Conservation (phyloP, 768 basidiomycete species). For the Tulasnella sp. region DNA sequence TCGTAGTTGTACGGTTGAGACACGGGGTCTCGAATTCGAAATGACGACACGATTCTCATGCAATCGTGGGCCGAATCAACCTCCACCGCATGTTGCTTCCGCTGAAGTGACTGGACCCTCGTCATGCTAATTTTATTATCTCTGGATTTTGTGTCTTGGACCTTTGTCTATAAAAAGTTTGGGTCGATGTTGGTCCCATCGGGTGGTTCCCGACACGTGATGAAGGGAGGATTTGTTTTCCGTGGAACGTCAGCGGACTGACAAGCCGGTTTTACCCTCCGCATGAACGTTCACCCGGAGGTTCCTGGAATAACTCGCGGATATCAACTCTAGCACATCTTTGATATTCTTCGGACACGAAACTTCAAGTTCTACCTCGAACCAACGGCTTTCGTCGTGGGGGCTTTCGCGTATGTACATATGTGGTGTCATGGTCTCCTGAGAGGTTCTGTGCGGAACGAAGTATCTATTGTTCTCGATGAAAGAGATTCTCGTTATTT, state of each 20-base stretch:
- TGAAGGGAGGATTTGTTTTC: background rate
- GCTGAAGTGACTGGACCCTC: background rate
- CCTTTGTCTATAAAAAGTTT: too few species aligned
- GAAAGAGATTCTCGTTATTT: too few species aligned
- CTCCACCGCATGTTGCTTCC: background rate
- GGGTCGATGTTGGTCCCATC: too few species aligned
- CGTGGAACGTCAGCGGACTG: background rate
- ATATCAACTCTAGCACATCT: too few species aligned
- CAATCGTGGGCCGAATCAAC: background rate
- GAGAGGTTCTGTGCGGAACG: too few species aligned
- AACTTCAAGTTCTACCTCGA: too few species aligned
- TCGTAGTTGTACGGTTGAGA: background rate
- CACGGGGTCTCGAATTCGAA: background rate
- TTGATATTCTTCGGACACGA: too few species aligned
- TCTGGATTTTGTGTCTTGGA: too few species aligned
- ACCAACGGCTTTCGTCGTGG: too few species aligned
- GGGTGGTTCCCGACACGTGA: background rate
- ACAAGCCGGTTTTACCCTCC: background rate
- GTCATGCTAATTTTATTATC: background rate
- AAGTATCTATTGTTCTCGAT: too few species aligned
- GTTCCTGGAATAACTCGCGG: background rate
- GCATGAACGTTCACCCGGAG: background rate
- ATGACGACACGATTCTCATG: constrained; percentile 17
- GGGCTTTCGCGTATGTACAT: too few species aligned
- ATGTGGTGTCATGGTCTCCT: too few species aligned